Conservation (phyloP, 345 rosid genomes). For the Brassica rapa region DNA sequence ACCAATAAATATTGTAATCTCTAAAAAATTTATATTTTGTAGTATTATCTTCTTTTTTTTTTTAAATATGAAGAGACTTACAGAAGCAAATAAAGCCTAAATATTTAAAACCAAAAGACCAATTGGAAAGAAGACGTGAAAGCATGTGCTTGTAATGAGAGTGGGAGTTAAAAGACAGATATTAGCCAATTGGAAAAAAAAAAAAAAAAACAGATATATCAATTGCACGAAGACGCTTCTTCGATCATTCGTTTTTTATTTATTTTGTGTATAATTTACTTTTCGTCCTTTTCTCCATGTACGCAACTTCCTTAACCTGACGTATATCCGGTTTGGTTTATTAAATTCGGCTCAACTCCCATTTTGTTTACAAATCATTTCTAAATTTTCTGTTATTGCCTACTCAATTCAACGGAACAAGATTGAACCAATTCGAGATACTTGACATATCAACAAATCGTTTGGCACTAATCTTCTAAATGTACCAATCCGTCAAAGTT, state of each 20-base stretch:
- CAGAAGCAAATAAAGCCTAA: neutral
- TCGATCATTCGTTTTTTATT: slow-evolving; percentile 17
- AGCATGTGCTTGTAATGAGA: neutral
- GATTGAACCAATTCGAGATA: neutral
- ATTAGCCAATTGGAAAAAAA: slow-evolving; percentile 20
- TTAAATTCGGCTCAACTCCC: neutral
- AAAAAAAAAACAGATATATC: slow-evolving; percentile 24
- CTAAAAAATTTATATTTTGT: neutral
- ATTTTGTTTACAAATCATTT: neutral
- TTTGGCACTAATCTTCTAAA: neutral
- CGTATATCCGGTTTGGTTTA: slow-evolving; percentile 8
- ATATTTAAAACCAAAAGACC: neutral
- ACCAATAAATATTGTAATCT: neutral
- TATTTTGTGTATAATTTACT: neutral
- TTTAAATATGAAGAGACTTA: neutral
- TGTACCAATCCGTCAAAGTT: neutral
- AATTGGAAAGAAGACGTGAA: neutral
- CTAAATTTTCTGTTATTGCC: neutral
- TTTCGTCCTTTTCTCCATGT: slow-evolving; percentile 16
- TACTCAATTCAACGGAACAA: neutral
- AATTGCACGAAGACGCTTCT: slow-evolving; percentile 27
- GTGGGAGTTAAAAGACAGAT: neutral
- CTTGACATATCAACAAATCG: neutral
- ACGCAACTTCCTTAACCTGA: slow-evolving; percentile 13
- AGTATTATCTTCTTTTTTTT: too few species aligned